Evolutionary conservation across 305 asterid species (phyloP).

Genomic region (Ajuga reptans): DNA sequence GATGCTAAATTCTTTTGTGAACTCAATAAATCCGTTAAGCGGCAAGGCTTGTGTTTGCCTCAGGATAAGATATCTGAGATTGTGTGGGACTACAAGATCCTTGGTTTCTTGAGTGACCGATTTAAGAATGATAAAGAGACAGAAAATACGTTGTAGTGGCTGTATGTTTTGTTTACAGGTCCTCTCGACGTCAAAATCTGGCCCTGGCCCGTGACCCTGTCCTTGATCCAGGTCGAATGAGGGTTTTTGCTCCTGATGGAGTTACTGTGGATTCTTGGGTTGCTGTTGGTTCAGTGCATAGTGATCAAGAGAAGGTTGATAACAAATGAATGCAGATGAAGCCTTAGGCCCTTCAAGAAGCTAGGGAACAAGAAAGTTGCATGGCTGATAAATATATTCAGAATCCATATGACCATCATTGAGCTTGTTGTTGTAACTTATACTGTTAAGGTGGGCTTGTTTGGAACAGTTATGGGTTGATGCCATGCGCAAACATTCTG

Average conservation of each 20-base stretch:
- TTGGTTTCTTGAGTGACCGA: slow-evolving; percentile 46
- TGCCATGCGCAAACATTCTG: too few relatives aligned
- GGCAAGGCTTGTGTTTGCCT: slow-evolving; percentile 48
- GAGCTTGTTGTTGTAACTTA: too few relatives aligned
- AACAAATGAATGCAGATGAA: too few relatives aligned
- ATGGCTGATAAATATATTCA: too few relatives aligned
- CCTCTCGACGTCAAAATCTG: not conserved
- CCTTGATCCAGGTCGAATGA: not conserved
- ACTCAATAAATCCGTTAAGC: slow-evolving; percentile 53
- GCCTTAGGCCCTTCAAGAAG: too few relatives aligned
- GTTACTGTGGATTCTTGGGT: not conserved
- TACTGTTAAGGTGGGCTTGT: too few relatives aligned
- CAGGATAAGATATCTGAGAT: slow-evolving; percentile 70
- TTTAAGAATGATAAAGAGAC: slow-evolving; percentile 26
- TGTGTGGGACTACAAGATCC: slow-evolving; percentile 74
- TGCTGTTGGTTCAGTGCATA: not conserved
- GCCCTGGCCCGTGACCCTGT: not conserved
- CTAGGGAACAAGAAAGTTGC: too few relatives aligned
- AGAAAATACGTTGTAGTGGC: slow-evolving; percentile 14
- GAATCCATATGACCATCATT: too few relatives aligned
- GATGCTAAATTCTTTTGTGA: slow-evolving; percentile 70
- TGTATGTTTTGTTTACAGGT: not conserved
- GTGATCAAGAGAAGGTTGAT: too few relatives aligned
- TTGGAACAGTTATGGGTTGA: too few relatives aligned
- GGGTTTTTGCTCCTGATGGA: not conserved